Base-by-base conservation (phyloP, 1,284 basidiomycete genomes). In the Inonotus obliquus region DNA sequence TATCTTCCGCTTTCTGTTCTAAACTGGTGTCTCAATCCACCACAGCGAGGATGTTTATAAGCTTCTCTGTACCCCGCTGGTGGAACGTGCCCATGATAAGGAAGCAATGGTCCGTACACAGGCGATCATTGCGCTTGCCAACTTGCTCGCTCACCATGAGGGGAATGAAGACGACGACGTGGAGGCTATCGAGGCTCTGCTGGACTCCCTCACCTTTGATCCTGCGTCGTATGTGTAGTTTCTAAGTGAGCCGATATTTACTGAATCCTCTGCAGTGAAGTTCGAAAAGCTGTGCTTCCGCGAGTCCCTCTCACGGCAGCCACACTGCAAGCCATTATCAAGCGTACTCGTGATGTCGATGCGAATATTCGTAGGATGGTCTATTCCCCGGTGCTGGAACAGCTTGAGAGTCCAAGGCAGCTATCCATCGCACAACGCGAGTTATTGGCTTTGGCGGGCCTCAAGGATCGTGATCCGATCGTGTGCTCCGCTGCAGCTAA, bases 261-360 rank as follows among this genome's bases (percentile, higher is more conserved):
- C 19, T 44, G 14, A 32, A 32, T 32, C 9, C 38, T 4, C 4
- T 57, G 19, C 69, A 96, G 93, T 1, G 96, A 98, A 68, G 96
- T 97, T 7, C 92, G 96, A 13, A 86, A 94, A 23, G 91, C 93
- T 0, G 89, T 91, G 0, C 80, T 99, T 0, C 79, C 94, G 65
- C 91, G 94, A 67, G 78, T 96, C 1, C 88, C 91, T 0, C 76
- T 89, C 17, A 81, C 81, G 0, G 77, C 79, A 1, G 71, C 74
- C 0, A 89, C 88, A 0, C 76, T 97, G 0, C 80, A 87, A 0
- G 72, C 81, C 7, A 80, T 98, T 53, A 82, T 99, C 41, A 81
- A 85, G 4, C 85, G 96, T 19, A 90, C 92, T 0, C 86, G 94
- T 62, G 96, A 98, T 72, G 80, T 89, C 37, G 96, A 98, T 69